Conservation (phyloP, 495 filamentous ascomycete species). For the Polyplosphaeria fusca region DNA sequence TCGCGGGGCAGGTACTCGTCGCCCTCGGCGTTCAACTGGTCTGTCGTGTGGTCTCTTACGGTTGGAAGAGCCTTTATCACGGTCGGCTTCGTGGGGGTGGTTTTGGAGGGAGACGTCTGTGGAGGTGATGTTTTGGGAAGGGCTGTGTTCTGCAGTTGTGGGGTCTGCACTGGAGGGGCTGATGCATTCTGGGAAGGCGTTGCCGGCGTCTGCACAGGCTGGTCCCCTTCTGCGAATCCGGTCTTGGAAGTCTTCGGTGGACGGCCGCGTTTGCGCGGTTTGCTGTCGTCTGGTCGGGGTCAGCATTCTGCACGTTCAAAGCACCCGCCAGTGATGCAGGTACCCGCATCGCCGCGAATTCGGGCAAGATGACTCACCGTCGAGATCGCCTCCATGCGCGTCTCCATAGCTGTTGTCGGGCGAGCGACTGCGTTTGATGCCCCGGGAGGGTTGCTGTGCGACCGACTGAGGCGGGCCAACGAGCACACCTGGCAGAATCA, state of each 20-base stretch:
- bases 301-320: slow-evolving; percentile 4
- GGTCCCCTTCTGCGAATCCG: slow-evolving; percentile 45
- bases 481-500: slow-evolving; percentile 27
- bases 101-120: slow-evolving; percentile 74
- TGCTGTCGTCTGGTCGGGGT: slow-evolving; percentile 57
- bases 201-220: slow-evolving; percentile 48
- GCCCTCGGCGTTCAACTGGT: slow-evolving; percentile 85
- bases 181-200: slow-evolving; percentile 44
- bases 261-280: slow-evolving; percentile 81
- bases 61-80: slow-evolving; percentile 94
- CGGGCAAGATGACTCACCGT: slow-evolving; percentile 49
- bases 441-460: slow-evolving; percentile 62
- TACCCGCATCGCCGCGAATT: slow-evolving; percentile 3
- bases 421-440: slow-evolving; percentile 90
- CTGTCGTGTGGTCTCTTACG: slow-evolving; percentile 94
- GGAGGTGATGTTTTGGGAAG: slow-evolving; percentile 65
- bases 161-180: slow-evolving; percentile 62
- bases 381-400: slow-evolving; percentile 49
- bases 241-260: slow-evolving; percentile 67
- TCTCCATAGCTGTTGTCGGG: slow-evolving; percentile 69
- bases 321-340: background rate
- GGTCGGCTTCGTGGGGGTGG: slow-evolving; percentile 78
- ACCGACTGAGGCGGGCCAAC: slow-evolving; percentile 39
- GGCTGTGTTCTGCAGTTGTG: slow-evolving; percentile 68
- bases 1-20: slow-evolving; percentile 97